Base-by-base conservation (phyloP, 1,139 yeast genomes). In the Sugiyamaella xylanicola region DNA sequence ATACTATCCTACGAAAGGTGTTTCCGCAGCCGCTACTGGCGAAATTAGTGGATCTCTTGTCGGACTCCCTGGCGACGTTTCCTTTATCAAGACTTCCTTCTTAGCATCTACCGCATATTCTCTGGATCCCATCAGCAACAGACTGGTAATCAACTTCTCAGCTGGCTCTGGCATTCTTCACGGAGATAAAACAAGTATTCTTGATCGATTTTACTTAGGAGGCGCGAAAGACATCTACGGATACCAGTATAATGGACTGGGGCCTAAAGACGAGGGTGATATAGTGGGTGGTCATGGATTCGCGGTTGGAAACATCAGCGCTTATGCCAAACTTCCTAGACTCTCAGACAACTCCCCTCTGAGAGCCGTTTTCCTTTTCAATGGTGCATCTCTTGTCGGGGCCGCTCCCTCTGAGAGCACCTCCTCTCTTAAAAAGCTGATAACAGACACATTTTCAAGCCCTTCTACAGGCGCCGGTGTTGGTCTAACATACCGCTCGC, bases 151-250 rank as follows among this genome's bases (percentile, higher is more conserved):
- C 36, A 61, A 58, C 40, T 43, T 56, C 15, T 40, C 55, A 9
- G 62, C 60, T 7, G 61, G 60, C 4, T 44, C 61, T 13, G 67
- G 67, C 21, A 40, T 62, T 1, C 54, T 56, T 21, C 55, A 56
- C 13, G 54, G 53, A 22, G 53, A 53, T n/a, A 39, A 46, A 17
- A 48, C 59, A 4, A 55, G 47, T 47, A 52, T 74, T 20, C 72
- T 76, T 69, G 85, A 81, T 61, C 71, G 80, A 47, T 77, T 84
- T 59, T 83, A 81, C 63, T 74, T 87, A n/a, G 87, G 95, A 63
- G 96, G 96, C 0, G 87, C 96, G 0, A 87, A 87, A 62, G 95
- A 87, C 63, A 83, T 90, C 1, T 77, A 96, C 50, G 88, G 93
- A 0, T 89, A 88, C 68, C 75, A 78, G 39, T 73, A 85, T 64